Base-by-base conservation (phyloP, 2,329 filamentous ascomycete species). In the Curvularia lunata region DNA sequence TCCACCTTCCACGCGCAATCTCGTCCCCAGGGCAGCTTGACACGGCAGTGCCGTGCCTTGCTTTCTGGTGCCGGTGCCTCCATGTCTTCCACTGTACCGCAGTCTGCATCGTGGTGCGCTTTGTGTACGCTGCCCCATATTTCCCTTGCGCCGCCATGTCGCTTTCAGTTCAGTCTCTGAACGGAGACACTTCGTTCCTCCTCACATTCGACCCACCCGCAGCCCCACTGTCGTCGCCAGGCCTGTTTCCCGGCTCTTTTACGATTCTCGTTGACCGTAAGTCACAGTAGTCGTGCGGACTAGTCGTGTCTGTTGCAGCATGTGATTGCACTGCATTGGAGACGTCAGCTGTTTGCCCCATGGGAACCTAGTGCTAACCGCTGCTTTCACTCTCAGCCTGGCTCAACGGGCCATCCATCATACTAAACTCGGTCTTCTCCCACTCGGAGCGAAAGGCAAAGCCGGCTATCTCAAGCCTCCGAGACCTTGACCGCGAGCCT, bases 261-360 rank as follows among this genome's bases (percentile, higher is more conserved):
- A 86, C 84, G 16, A 83, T 92, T 52, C 81, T 92, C 40, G 76
- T 92, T 49, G 89, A 93, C 71, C 90, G 56, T 58, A 55, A 55
- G 56, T 55, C 28, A 30, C 28, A 30, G 28, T 40, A 30, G 21
- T 30, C 43, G 12, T 28, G 23, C 27, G 34, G 34, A 34, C 47
- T 34, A 38, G 32, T 27, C 47, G 18, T 10, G 4, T 27, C 25
- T 13, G 10, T 19, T 27, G n/a, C 12, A 21, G 32, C 48, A 42
- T 48, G 37, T 32, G 21, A 30, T 25, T n/a, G 9, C 23, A 30
- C 41, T 18, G 16, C 21, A n/a, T 5, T 16, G 6, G 6, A 4
- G 16, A 8, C 34, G 7, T 37, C 5, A 37, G 34, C 34, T 37
- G n/a, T 18, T 6, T 37, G 23, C 23, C 25, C 25, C 13, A 10